Base-by-base conservation (phyloP, 2,329 filamentous ascomycete genomes). In the Exophiala oligosperma region DNA sequence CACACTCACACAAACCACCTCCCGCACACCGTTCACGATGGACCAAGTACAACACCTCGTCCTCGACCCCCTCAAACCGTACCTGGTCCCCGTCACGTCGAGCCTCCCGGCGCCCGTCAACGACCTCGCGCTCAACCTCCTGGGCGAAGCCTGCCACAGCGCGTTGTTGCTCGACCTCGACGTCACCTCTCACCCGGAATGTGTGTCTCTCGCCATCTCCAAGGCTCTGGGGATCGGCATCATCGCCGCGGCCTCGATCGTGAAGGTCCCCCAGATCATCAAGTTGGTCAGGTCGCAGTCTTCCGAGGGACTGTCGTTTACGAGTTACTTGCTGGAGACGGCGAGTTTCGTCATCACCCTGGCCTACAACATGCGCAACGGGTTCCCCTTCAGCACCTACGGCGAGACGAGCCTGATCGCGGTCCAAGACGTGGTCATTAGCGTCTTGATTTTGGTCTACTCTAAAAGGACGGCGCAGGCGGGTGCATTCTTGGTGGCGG, bases 261-360 rank as follows among this genome's bases (percentile, higher is more conserved):
- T 99, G 79, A 99, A 99, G 79, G 86, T 99, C 26, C 94, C 94
- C 0, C 94, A 99, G 80, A 93, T 99, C 72, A 75, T 97, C 74
- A 99, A 99, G 80, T 86, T 99, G 52, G 76, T 94, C 69, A 81
- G 82, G 70, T 92, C 91, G 49, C 84, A 86, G 69, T 96, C 91
- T 50, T 86, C 92, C 28, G 84, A 85, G 46, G 94, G 94, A 67
- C 84, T 99, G 61, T 91, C 87, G 49, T 96, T 97, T 77, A 83
- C 96, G 46, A 89, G 90, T 32, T 97, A 97, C 79, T 81, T 94
- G 35, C 90, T 99, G 72, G 94, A 99, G 79, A 97, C 92, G 7
- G 82, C 84, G 56, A 86, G 88, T 58, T 93, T 95, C 77, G 82
- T 97, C 68, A 95, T 97, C 75, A 89, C 87, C 4, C 84, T 99